Conservation (phyloP, 345 rosid genomes). For the Salix dunnii region DNA sequence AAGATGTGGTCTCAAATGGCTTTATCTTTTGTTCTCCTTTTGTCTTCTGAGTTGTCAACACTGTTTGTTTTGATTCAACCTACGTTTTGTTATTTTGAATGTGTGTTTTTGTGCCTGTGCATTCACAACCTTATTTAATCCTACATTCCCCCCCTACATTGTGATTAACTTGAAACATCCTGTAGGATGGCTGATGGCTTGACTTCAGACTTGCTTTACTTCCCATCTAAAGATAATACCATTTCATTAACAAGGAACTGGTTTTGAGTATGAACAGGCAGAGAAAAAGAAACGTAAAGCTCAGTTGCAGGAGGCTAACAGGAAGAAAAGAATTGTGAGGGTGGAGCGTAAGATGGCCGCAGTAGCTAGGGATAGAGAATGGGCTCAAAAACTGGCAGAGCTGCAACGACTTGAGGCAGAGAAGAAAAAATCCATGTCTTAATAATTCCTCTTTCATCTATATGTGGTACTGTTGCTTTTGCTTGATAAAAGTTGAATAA, state of each 20-base stretch:
- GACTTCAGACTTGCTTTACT: background rate
- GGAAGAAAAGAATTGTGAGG: conserved; percentile 56
- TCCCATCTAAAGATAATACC: background rate
- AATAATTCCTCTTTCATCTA: background rate
- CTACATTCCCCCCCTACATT: background rate
- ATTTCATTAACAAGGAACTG: background rate
- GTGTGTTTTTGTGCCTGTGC: too few species aligned
- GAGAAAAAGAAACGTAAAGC: conserved; percentile 93
- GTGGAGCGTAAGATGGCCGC: conserved; percentile 79
- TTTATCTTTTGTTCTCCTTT: background rate
- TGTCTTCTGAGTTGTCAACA: background rate
- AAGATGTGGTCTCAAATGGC: background rate
- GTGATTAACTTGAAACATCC: background rate
- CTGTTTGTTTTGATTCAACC: background rate
- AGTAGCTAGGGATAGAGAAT: conserved; percentile 84
- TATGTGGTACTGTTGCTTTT: background rate
- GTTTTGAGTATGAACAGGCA: conserved; percentile 45
- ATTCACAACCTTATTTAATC: background rate
- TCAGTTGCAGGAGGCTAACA: conserved; percentile 70
- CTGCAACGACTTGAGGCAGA: conserved; percentile 74
- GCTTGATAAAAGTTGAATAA: background rate
- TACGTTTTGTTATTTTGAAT: background rate
- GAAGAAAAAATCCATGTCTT: conserved; percentile 49
- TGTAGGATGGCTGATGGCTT: background rate
- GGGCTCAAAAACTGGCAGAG: conserved; percentile 72